phyloP scores from a whole-genome alignment of 352 stramenopile genomes.

The Pythium sukuiense region DNA sequence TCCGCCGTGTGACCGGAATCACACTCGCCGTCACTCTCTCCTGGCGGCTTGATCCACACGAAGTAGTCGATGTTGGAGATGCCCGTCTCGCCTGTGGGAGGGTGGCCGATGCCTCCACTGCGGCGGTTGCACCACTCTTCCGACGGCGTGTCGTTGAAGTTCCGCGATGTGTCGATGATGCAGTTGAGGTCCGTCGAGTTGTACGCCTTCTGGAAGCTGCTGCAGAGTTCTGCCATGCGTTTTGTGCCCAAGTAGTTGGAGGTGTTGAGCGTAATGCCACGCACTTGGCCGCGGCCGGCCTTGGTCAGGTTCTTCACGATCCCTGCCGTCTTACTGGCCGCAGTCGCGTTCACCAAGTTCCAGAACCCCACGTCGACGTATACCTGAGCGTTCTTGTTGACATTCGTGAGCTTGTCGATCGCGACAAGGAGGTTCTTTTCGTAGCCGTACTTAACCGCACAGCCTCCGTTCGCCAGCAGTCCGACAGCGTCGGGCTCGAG shows the following conservation, averaged over 20 bases:
- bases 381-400: slow-evolving; percentile 55
- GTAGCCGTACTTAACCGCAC: slow-evolving; percentile 41
- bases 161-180: slow-evolving; percentile 68
- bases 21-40: slow-evolving; percentile 67
- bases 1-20: slow-evolving; percentile 20
- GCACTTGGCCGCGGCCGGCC: slow-evolving; percentile 38
- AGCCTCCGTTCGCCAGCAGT: slow-evolving; percentile 49
- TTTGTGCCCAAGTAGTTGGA: slow-evolving; percentile 68
- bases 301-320: slow-evolving; percentile 43
- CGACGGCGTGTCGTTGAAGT: slow-evolving; percentile 42
- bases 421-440: slow-evolving; percentile 49
- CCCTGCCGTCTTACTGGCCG: slow-evolving; percentile 20
- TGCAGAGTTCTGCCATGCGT: slow-evolving; percentile 50
- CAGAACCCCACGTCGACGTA: slow-evolving; percentile 71
- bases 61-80: slow-evolving; percentile 65
- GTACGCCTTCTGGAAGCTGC: slow-evolving; percentile 42
- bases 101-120: slow-evolving; percentile 49
- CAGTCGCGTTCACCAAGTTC: slow-evolving; percentile 29
- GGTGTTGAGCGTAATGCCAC: slow-evolving; percentile 67
- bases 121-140: slow-evolving; percentile 77
- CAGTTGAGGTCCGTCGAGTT: slow-evolving; percentile 28
- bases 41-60: slow-evolving; percentile 68
- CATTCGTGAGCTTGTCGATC: slow-evolving; percentile 32
- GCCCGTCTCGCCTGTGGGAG: slow-evolving; percentile 50
- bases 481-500: slow-evolving; percentile 64